Evolutionary conservation across 129 eudicot genomes (phyloP).

Genomic region (Lactuca saligna): DNA sequence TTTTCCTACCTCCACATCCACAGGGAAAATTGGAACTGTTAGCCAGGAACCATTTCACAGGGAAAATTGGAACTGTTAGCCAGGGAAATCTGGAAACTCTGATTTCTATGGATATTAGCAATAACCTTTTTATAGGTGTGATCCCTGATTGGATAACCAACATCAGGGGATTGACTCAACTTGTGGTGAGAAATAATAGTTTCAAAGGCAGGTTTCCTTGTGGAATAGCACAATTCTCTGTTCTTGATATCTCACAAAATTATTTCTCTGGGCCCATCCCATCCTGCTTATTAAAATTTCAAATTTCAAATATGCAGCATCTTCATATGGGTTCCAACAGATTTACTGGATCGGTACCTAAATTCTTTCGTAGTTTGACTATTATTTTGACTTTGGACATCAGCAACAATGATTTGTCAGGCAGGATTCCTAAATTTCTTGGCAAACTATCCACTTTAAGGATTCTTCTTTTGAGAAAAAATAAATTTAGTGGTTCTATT

Average conservation of each 20-base stretch:
- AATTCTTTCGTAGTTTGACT: neutral
- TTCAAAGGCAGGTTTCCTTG: neutral
- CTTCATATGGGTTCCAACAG: neutral
- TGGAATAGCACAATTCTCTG: neutral
- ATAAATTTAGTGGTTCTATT: neutral
- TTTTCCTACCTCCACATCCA: too few relatives aligned
- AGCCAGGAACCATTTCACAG: neutral
- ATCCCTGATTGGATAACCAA: neutral
- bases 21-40: too few relatives aligned
- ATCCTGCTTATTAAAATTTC: neutral
- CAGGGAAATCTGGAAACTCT: neutral
- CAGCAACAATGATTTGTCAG: neutral
- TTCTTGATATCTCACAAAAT: constrained; percentile 30
- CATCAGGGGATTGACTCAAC: neutral
- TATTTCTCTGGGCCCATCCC: neutral
- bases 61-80: neutral
- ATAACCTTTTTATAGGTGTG: neutral
- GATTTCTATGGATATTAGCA: neutral
- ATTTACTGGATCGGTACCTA: neutral
- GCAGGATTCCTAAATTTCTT: neutral
- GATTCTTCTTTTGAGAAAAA: neutral
- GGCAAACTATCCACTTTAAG: neutral
- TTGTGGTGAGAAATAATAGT: neutral
- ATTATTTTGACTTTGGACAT: neutral
- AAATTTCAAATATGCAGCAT: neutral